Base-by-base conservation (phyloP, 31 red algal species). In the Pterothamnion heteromorphum region DNA sequence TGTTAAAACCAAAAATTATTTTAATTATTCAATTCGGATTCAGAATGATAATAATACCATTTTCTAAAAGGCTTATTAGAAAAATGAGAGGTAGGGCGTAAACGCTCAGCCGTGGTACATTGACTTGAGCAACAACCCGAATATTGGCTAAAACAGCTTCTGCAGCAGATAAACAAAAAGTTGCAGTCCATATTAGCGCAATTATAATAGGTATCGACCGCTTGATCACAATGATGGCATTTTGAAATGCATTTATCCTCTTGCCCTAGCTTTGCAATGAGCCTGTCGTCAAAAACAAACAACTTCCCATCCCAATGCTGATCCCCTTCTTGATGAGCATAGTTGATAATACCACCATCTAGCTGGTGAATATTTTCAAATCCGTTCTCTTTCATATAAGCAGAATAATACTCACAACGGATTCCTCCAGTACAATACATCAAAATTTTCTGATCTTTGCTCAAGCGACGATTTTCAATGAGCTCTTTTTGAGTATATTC, bases 351-450 rank as follows among this genome's bases (percentile, higher is more conserved):
- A 37, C 82, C 82, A 76, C 72, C 72, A 30, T 76, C 72, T 32
- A 76, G 30, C 72, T 76, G 72, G 30, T 76, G 30, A 30, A 76
- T 32, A 76, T 76, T 26, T 32, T 76, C 72, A 22, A 76, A 18
- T 76, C 72, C 72, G 23, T 32, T 26, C 26, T 93, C 91, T 80
- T 96, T 92, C 20, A 96, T 88, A 34, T 91, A 98, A 14, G 97
- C 97, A 88, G 92, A 95, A 20, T 92, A 95, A 90, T 98, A 96
- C 1, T 93, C 97, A 80, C 97, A 98, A 27, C 97, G 95, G 90
- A 98, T 98, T 21, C 97, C 97, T 2, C 97, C 97, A 2, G 97
- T 98, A 58, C 97, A 98, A 86, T 96, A 98, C 9, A 95, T 98
- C 76, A 98, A 84, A 24, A 98, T 95, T 3, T 89, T 78, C 58